Conservation (phyloP, 1,284 basidiomycete species). For the Austroboletus novae-zelandiae region DNA sequence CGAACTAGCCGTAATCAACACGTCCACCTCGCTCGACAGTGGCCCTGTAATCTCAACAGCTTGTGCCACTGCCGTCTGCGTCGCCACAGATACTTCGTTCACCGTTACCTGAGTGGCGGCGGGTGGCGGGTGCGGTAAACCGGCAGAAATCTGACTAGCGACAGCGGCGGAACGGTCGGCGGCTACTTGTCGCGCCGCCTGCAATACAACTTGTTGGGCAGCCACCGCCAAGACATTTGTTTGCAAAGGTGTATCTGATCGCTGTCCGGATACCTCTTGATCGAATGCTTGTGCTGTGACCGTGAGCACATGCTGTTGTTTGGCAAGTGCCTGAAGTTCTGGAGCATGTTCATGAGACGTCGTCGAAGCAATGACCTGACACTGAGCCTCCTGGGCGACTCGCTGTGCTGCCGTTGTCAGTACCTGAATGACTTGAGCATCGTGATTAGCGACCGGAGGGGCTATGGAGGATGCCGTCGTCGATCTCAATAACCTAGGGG, state of each 20-base stretch:
- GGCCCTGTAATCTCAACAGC: slow-evolving; percentile 41
- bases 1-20: slow-evolving; percentile 34
- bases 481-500: slow-evolving; percentile 29
- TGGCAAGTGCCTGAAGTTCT: slow-evolving; percentile 64
- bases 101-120: slow-evolving; percentile 65
- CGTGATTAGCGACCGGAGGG: slow-evolving; percentile 36
- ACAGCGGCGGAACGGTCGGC: slow-evolving; percentile 50
- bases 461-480: slow-evolving; percentile 17
- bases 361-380: slow-evolving; percentile 55
- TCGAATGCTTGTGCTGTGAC: slow-evolving; percentile 75
- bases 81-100: slow-evolving; percentile 72
- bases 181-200: slow-evolving; percentile 69
- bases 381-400: slow-evolving; percentile 69
- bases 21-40: slow-evolving; percentile 36
- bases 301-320: slow-evolving; percentile 77
- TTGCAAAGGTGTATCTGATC: slow-evolving; percentile 43
- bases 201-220: slow-evolving; percentile 74
- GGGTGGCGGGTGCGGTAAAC: slow-evolving; percentile 36
- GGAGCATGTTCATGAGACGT: slow-evolving; percentile 43
- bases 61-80: slow-evolving; percentile 51
- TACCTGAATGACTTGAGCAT: slow-evolving; percentile 70
- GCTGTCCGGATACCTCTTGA: slow-evolving; percentile 56
- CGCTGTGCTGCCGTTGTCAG: slow-evolving; percentile 71
- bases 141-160: slow-evolving; percentile 38
- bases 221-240: slow-evolving; percentile 60